Evolutionary conservation across 768 basidiomycete genomes (phyloP), one percentile per base, ranked within the genome.

Genomic region (Lentinula detonsa): DNA sequence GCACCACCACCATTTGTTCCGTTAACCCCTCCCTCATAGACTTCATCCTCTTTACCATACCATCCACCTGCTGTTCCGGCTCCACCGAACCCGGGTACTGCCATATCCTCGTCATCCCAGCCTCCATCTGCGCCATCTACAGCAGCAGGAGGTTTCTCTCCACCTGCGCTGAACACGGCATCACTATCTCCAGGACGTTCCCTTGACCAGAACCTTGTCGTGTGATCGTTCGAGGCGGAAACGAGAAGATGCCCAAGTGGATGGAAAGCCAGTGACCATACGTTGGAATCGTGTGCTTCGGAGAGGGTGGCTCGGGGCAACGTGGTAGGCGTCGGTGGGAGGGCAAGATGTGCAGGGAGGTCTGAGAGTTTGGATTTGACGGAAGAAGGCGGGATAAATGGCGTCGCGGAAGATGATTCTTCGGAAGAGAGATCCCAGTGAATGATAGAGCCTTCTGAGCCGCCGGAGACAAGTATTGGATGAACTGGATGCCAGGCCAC

Each of bases 221-320:
- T 98, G 76, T 95, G 93, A 78, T 99, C 97, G 77, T 97, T 98
- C n/a, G 91, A 91, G 9, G 90, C 97, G 63, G 86, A 88, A 63
- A 88, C 94, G 67, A 99, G 87, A 66, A 98, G 82, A 74, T 98
- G 95, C 0, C 97, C 96, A 15, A 98, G 84, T 0, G 96, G 95
- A 74, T 98, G 95, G 81, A 87, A 99, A 3, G 93, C 85, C 64
- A 99, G 84, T 0, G 93, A 86, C 93, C 95, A 98, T 63, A 99
- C 93, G 72, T 95, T 95, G 34, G 92, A 93, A 77, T 99, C 97
- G 80, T 99, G 97, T 8, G 97, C 97, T 70, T 93, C 90, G n/a
- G 90, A 88, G 66, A 99, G 85, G 13, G 86, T 88, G 5, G 93
- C 90, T 56, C 91, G 87, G 0, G 94, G 91, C 3, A 77, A 72